Evolutionary conservation across 352 stramenopile genomes (phyloP).

Genomic region (Thalassiosira mediterranea): DNA sequence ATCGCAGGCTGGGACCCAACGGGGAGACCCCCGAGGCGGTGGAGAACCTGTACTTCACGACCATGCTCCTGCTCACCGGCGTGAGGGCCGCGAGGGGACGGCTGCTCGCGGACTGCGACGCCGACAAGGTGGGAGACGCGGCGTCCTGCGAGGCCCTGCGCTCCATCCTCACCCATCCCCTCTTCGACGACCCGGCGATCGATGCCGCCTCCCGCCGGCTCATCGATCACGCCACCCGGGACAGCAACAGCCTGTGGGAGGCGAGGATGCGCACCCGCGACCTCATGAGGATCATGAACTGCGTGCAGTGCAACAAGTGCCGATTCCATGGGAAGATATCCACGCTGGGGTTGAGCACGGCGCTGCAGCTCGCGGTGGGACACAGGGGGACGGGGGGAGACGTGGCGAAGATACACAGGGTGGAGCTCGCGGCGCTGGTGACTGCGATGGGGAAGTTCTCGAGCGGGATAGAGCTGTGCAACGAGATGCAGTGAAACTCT

Average conservation of each 20-base stretch:
- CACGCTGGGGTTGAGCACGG: conserved; percentile 82
- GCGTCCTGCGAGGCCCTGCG: conserved; percentile 30
- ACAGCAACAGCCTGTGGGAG: conserved; percentile 72
- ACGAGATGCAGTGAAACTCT: conserved; percentile 59
- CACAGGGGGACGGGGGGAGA: conserved; percentile 62
- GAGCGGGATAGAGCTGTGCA: conserved; percentile 74
- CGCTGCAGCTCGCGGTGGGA: conserved; percentile 77
- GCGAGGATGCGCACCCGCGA: conserved; percentile 78
- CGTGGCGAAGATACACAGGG: conserved; percentile 67
- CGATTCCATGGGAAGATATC: conserved; percentile 79
- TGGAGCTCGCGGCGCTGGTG: conserved; percentile 80
- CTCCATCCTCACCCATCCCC: conserved; percentile 51
- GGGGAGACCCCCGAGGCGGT: conserved; percentile 72
- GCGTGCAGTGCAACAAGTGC: conserved; percentile 73
- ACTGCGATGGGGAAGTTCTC: conserved; percentile 79
- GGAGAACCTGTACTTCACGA: conserved; percentile 81
- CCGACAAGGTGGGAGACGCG: conserved; percentile 49
- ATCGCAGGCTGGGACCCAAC: conserved; percentile 51
- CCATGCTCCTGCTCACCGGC: conserved; percentile 77
- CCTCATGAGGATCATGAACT: conserved; percentile 81
- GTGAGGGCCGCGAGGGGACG: conserved; percentile 54
- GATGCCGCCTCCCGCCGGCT: conserved; percentile 56
- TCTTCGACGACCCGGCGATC: conserved; percentile 68
- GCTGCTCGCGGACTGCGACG: conserved; percentile 61
- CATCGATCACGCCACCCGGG: conserved; percentile 60